phyloP scores from a whole-genome alignment of 805 yeast species.

The Blastobotrys robertii region DNA sequence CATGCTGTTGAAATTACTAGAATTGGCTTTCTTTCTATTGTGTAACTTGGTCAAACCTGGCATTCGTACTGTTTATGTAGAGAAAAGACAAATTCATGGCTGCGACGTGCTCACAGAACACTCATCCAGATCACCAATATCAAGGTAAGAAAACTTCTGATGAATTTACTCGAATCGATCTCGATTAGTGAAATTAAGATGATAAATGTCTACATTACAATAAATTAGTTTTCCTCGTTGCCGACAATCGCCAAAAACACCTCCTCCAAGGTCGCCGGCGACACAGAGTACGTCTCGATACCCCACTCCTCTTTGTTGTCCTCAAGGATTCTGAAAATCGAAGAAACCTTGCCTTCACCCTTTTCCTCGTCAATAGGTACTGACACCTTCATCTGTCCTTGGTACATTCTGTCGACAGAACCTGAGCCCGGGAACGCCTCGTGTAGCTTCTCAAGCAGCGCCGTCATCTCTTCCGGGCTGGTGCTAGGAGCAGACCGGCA shows the following conservation, averaged over 20 bases:
- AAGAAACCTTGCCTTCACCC: conserved; percentile 9
- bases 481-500: conserved; percentile 23
- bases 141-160: no score
- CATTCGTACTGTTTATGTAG: no score
- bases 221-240: background rate
- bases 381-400: conserved; percentile 25
- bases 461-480: conserved; percentile 19
- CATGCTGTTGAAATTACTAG: no score
- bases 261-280: conserved; percentile 26
- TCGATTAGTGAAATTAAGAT: no score
- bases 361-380: conserved; percentile 14
- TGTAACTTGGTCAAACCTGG: no score
- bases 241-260: conserved; percentile 27
- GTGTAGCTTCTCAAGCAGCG: conserved; percentile 18
- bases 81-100: no score
- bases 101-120: no score
- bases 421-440: conserved; percentile 18
- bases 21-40: no score
- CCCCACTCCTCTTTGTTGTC: conserved; percentile 10
- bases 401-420: conserved; percentile 24
- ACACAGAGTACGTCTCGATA: conserved; percentile 24
- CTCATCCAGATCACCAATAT: no score
- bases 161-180: no score
- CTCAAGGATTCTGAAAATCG: conserved; percentile 16
- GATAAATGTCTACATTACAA: no score